These are phyloP conservation scores for Kickxella alabastrina DNA, from an alignment of 192 early-diverging fungal species.

Conservation along the genomic window DNA sequence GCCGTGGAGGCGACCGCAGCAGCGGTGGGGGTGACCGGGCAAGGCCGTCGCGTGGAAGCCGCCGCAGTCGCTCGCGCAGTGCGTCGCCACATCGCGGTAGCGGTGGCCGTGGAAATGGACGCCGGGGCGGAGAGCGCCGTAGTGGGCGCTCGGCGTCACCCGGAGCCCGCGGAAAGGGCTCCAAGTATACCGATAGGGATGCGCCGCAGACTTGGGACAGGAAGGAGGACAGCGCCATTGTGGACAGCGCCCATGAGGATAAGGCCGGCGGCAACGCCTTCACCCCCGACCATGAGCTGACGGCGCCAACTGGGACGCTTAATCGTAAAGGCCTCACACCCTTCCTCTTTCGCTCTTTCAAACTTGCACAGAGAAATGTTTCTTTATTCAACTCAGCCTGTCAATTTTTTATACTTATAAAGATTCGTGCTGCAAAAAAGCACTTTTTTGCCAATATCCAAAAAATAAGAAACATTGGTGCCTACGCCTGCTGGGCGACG, in stretches of 20 bases:
- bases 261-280: not conserved
- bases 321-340: not conserved
- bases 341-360: not conserved
- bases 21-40: too few species aligned
- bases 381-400: too few species aligned
- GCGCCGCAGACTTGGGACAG: constrained; percentile 5
- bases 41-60: too few species aligned
- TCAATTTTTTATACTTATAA: not conserved
- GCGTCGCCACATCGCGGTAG: constrained; percentile 18
- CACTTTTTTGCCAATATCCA: not conserved
- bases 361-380: too few species aligned
- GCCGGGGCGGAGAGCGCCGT: too few species aligned
- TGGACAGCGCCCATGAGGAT: constrained; percentile 4
- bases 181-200: constrained; percentile 5
- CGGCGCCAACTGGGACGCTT: not conserved
- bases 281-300: not conserved
- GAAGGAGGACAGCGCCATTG: constrained; percentile 18
- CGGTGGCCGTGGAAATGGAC: too few species aligned
- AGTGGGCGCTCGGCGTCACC: too few species aligned
- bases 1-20: constrained; percentile 5
- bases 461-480: too few species aligned
- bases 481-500: constrained; percentile 5
- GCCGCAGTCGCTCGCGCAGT: constrained; percentile 1
- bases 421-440: not conserved
- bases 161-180: not conserved